phyloP scores from a whole-genome alignment of 2,329 filamentous ascomycete species.

The Colletotrichum tropicicola region DNA sequence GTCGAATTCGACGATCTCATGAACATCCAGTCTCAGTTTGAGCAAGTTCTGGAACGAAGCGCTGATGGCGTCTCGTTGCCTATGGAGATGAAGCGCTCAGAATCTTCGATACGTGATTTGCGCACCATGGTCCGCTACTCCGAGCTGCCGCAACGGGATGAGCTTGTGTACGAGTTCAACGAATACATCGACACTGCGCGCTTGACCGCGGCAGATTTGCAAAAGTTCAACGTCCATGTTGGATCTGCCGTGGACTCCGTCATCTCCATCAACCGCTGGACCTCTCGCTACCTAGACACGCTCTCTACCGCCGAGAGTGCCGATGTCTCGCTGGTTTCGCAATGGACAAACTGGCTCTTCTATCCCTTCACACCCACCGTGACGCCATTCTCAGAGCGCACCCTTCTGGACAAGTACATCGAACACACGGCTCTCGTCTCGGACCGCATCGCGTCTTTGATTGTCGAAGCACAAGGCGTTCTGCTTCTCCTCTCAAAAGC shows the following conservation, averaged over 20 bases:
- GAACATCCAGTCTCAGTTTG: slow-evolving; percentile 78
- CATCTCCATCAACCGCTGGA: slow-evolving; percentile 80
- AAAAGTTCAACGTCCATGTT: slow-evolving; percentile 80
- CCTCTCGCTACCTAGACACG: slow-evolving; percentile 72
- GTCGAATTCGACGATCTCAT: slow-evolving; percentile 81
- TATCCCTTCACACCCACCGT: slow-evolving; percentile 69
- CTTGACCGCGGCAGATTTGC: slow-evolving; percentile 71
- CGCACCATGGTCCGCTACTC: slow-evolving; percentile 77
- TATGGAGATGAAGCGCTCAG: slow-evolving; percentile 81
- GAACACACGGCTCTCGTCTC: slow-evolving; percentile 76
- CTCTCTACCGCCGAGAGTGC: slow-evolving; percentile 50
- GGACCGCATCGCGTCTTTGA: slow-evolving; percentile 73
- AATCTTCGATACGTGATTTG: slow-evolving; percentile 78
- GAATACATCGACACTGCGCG: slow-evolving; percentile 77
- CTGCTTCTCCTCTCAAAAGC: slow-evolving; percentile 72
- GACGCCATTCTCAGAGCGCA: slow-evolving; percentile 63
- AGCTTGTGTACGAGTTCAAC: slow-evolving; percentile 79
- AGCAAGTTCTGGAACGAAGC: slow-evolving; percentile 76
- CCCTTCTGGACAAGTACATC: slow-evolving; percentile 78
- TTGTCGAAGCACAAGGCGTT: slow-evolving; percentile 75
- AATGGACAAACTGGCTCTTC: slow-evolving; percentile 56
- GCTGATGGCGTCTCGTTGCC: slow-evolving; percentile 74
- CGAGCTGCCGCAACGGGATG: slow-evolving; percentile 71
- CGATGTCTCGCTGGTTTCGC: slow-evolving; percentile 47
- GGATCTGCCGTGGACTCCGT: slow-evolving; percentile 78